phyloP scores from a whole-genome alignment of 164 flowering plant genomes.

The Chimonanthus salicifolius region DNA sequence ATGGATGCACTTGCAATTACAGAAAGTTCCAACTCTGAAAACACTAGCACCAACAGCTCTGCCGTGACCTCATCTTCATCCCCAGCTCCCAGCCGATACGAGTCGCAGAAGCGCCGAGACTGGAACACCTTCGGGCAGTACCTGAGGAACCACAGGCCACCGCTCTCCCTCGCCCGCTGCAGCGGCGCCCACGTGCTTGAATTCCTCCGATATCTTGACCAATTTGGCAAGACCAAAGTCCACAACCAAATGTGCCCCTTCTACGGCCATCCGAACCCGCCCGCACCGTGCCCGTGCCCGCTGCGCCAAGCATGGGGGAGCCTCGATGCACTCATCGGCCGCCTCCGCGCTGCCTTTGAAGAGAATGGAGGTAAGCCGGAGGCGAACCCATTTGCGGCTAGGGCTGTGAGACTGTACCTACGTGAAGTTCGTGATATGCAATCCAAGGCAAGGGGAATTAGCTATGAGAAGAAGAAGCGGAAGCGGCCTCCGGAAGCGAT shows the following conservation, averaged over 20 bases:
- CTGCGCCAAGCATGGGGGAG: constrained; percentile 57
- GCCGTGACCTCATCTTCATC: constrained; percentile 21
- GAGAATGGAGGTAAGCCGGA: constrained; percentile 24
- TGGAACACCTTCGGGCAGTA: constrained; percentile 12
- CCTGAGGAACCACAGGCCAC: constrained; percentile 77
- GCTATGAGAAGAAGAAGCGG: constrained; percentile 83
- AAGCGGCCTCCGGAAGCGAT: constrained; percentile 36
- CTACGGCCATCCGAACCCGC: constrained; percentile 71
- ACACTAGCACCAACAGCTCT: constrained; percentile 4
- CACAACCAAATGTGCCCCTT: constrained; percentile 73
- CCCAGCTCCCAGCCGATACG: constrained; percentile 56
- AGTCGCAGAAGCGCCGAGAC: constrained; percentile 17
- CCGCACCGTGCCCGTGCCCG: constrained; percentile 79
- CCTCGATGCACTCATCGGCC: too few relatives aligned
- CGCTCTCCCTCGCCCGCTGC: constrained; percentile 65
- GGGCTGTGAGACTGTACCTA: constrained; percentile 65
- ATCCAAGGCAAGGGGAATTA: constrained; percentile 71
- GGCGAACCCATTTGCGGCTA: constrained; percentile 72
- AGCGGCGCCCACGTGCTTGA: constrained; percentile 28
- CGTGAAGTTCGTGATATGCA: constrained; percentile 74
- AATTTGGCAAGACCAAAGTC: constrained; percentile 28
- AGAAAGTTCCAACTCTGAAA: background rate
- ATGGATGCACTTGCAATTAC: constrained; percentile 4
- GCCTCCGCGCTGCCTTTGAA: too few relatives aligned
- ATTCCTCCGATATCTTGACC: too few relatives aligned